These are phyloP conservation scores for Aaosphaeria pasadenensis DNA, from an alignment of 2,329 filamentous ascomycete genomes.

Conservation along the genomic window DNA sequence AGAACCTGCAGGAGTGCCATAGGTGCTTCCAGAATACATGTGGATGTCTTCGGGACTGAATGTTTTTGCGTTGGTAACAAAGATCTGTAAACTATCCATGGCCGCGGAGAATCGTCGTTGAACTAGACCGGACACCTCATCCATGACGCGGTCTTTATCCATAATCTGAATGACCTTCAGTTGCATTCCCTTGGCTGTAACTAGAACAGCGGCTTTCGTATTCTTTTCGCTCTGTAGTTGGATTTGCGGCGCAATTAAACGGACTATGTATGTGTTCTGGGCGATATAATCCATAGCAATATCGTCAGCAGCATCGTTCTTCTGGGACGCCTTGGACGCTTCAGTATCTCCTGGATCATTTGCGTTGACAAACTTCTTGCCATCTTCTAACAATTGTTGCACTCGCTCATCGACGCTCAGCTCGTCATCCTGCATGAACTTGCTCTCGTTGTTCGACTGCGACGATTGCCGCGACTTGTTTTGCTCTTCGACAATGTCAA, in stretches of 20 bases:
- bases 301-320: constrained; percentile 45
- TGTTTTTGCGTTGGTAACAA: constrained; percentile 90
- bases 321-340: constrained; percentile 33
- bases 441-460: constrained; percentile 19
- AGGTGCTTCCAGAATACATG: constrained; percentile 90
- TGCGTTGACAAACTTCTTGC: constrained; percentile 74
- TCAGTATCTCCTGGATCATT: constrained; percentile 53
- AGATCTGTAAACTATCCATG: constrained; percentile 98
- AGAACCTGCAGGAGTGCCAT: constrained; percentile 79
- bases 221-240: constrained; percentile 99
- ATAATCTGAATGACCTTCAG: constrained; percentile 96
- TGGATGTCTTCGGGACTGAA: constrained; percentile 81
- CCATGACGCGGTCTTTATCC: constrained; percentile 89
- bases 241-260: constrained; percentile 94
- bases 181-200: constrained; percentile 97
- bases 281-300: constrained; percentile 85
- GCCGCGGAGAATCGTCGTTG: constrained; percentile 90
- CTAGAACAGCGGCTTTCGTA: constrained; percentile 90
- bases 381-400: constrained; percentile 79
- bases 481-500: constrained; percentile 96
- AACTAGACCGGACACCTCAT: constrained; percentile 91
- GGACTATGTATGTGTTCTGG: constrained; percentile 91
- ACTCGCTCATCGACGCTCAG: constrained; percentile 79
- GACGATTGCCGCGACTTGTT: constrained; percentile 56
- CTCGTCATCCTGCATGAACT: constrained; percentile 53